Conservation (phyloP, 164 flowering plant species). For the Magnolia sinica region DNA sequence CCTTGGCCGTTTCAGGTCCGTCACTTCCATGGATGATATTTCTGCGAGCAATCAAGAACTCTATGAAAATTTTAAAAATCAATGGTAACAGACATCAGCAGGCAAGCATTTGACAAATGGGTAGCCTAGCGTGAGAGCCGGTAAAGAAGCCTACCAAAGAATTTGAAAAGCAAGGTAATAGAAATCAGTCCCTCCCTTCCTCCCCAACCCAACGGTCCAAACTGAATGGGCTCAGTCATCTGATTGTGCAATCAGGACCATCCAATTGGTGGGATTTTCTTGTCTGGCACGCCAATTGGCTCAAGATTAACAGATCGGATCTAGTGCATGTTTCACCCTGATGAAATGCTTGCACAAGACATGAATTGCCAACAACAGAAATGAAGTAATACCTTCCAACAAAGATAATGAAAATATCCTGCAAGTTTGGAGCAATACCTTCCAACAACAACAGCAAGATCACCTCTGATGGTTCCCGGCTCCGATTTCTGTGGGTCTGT, state of each 20-base stretch:
- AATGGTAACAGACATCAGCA: background rate
- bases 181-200: too few relatives aligned
- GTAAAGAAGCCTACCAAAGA: too few relatives aligned
- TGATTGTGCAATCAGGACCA: too few relatives aligned
- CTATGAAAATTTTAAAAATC: background rate
- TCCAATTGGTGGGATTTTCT: too few relatives aligned
- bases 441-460: slow-evolving; percentile 94
- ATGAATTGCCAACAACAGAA: background rate
- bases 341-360: background rate
- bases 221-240: too few relatives aligned
- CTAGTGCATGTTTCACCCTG: too few relatives aligned
- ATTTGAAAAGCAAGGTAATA: too few relatives aligned
- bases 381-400: background rate
- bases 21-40: slow-evolving; percentile 96
- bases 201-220: too few relatives aligned
- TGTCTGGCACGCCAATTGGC: too few relatives aligned
- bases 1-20: slow-evolving; percentile 93
- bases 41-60: slow-evolving; percentile 33
- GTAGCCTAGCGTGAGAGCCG: too few relatives aligned
- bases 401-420: background rate
- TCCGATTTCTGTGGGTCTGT: slow-evolving; percentile 98
- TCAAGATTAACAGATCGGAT: too few relatives aligned
- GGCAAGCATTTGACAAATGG: too few relatives aligned
- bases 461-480: slow-evolving; percentile 99
- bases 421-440: slow-evolving; percentile 43